Percentiles rank a stretch among this genome's conserved stretches.
Evolutionary conservation across 2,329 filamentous ascomycete species (phyloP).

Genomic region (Neophaeococcomyces mojaviensis): DNA sequence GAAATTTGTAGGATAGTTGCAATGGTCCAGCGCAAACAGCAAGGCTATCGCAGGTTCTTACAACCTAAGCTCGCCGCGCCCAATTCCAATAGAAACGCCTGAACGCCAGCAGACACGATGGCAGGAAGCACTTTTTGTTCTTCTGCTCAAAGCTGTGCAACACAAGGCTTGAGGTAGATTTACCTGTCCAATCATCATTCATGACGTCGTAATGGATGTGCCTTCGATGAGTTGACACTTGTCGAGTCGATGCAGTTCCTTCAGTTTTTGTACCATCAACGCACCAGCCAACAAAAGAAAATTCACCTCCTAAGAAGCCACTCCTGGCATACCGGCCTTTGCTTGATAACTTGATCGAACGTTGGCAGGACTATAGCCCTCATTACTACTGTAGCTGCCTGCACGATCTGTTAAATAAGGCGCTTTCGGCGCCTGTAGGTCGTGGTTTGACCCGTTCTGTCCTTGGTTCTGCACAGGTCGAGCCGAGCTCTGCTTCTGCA

Average conservation of each 20-base stretch:
- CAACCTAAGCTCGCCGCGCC: not conserved
- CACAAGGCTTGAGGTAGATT: too few species aligned
- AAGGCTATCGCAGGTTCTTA: not conserved
- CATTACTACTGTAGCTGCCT: slow-evolving; percentile 20
- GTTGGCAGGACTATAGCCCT: slow-evolving; percentile 12
- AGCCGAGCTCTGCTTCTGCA: slow-evolving; percentile 77
- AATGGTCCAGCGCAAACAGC: too few species aligned
- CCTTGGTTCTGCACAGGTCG: slow-evolving; percentile 54
- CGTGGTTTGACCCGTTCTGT: slow-evolving; percentile 24
- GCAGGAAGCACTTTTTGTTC: too few species aligned
- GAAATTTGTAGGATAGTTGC: too few species aligned
- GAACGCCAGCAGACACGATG: too few species aligned
- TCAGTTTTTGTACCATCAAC: not conserved
- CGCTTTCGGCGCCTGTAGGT: slow-evolving; percentile 17
- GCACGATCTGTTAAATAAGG: slow-evolving; percentile 21
- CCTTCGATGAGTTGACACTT: too few species aligned
- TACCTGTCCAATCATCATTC: too few species aligned
- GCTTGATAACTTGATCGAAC: slow-evolving; percentile 22
- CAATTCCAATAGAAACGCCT: not conserved
- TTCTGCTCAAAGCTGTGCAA: too few species aligned
- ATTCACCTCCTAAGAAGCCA: slow-evolving; percentile 14
- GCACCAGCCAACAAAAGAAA: not conserved
- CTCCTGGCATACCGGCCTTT: slow-evolving; percentile 18
- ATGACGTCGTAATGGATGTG: too few species aligned
- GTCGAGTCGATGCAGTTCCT: not conserved